Conservation (phyloP, 495 filamentous ascomycete species). For the Tuber indicum region DNA sequence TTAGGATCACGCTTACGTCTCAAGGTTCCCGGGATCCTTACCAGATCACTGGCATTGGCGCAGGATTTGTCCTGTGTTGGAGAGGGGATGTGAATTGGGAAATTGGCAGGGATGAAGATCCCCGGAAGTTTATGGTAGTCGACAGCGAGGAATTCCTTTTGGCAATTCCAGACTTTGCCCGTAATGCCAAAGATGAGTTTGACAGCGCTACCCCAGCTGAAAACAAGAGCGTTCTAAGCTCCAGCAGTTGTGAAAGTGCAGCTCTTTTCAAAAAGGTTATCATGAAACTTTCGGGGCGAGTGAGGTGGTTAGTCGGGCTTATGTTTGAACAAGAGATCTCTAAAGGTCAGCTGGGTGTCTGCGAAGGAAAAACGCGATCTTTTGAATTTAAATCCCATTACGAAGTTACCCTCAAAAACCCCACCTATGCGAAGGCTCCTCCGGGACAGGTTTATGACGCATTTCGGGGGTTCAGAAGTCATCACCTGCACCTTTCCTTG, state of each 20-base stretch:
- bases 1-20: constrained; percentile 12
- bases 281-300: constrained; percentile 95
- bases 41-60: constrained; percentile 81
- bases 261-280: constrained; percentile 92
- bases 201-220: constrained; percentile 54
- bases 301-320: constrained; percentile 81
- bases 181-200: constrained; percentile 65
- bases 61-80: constrained; percentile 97
- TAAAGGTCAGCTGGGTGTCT: constrained; percentile 45
- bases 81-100: constrained; percentile 83
- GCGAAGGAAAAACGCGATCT: constrained; percentile 50
- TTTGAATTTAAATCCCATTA: constrained; percentile 92
- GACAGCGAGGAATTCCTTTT: constrained; percentile 90
- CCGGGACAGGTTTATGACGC: constrained; percentile 69
- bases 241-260: constrained; percentile 61
- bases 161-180: constrained; percentile 86
- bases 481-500: constrained; percentile 90
- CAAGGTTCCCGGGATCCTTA: constrained; percentile 83
- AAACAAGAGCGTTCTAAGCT: constrained; percentile 56
- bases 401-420: constrained; percentile 76
- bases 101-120: constrained; percentile 72
- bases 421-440: constrained; percentile 59
- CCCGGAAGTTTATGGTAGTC: constrained; percentile 88
- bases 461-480: constrained; percentile 85
- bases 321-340: constrained; percentile 75